Conservation (phyloP, 768 basidiomycete genomes). For the Auriscalpium microsporum region DNA sequence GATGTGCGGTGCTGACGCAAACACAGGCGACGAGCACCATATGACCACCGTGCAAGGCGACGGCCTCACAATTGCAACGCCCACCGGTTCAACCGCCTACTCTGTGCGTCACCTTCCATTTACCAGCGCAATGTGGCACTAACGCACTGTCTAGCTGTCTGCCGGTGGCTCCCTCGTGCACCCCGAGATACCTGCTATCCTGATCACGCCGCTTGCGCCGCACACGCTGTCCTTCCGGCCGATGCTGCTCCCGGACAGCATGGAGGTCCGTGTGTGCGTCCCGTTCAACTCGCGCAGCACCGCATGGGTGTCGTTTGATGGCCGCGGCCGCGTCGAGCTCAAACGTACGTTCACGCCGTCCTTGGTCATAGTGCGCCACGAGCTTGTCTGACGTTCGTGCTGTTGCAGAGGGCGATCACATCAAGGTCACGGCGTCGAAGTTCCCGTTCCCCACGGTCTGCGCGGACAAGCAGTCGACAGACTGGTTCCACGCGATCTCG, state of each 20-base stretch:
- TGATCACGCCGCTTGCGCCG: conserved; percentile 97
- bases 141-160: conserved; percentile 43
- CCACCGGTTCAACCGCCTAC: conserved; percentile 97
- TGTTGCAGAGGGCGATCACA: conserved; percentile 90
- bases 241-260: conserved; percentile 96
- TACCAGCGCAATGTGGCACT: conserved; percentile 3
- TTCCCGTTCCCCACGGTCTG: conserved; percentile 99
- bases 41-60: conserved; percentile 99
- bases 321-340: conserved; percentile 90
- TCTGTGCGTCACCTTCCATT: conserved; percentile 52
- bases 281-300: conserved; percentile 97
- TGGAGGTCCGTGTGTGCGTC: conserved; percentile 98
- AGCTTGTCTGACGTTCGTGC: conserved; percentile 1
- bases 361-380: background rate
- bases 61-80: conserved; percentile 88
- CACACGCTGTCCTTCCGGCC: conserved; percentile 98
- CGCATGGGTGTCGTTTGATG: conserved; percentile 98
- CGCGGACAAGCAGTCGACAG: conserved; percentile 93
- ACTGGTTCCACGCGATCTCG: conserved; percentile 98
- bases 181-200: conserved; percentile 92
- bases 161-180: conserved; percentile 97
- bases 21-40: conserved; percentile 91
- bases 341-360: conserved; percentile 56
- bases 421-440: conserved; percentile 94
- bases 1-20: conserved; percentile 3